Base-by-base conservation (phyloP, 148 eudicot species). In the Spergularia marina region DNA sequence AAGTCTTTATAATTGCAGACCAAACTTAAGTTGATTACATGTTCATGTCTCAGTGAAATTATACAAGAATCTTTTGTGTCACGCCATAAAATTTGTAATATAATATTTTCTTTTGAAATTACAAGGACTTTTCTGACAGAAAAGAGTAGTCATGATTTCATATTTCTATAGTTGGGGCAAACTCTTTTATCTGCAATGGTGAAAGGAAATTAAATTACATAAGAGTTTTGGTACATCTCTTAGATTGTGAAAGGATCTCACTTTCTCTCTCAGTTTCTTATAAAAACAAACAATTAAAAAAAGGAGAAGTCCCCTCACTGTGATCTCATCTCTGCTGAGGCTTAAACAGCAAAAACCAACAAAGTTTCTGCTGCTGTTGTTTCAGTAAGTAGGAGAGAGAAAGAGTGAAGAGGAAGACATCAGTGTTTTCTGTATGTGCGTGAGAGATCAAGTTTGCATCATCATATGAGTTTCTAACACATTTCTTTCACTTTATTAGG, bases 211-310 rank as follows among this genome's bases (percentile, higher is more conserved):
- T 5, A 62, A 39, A 34, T 62, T 40, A 52, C 18, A 71, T 36
- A 16, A 10, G 21, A 55, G 34, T 72, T 76, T 20, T 14, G 40
- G 53, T n/a, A 54, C 57, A 53, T 70, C 75, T 40, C 71, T 80
- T 76, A 71, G 73, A 71, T 81, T 81, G 82, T 79, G 82, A 81
- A 77, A 81, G 74, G 80, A 76, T 81, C 80, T 81, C 53, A 76
- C 80, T 81, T 81, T 81, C 20, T 72, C 80, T 70, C 53, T 34
- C 51, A 70, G 61, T 65, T 68, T 30, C 14, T 39, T 12, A 17
- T 20, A 73, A 40, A 59, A 59, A 41, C 15, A 10, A 11, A 12
- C 30, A 12, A 12, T n/a, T 57, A 44, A 34, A 25, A 52, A 68
- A 74, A 79, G 16, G 15, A 59, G 47, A 74, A 36, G 44, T 21